Percentiles rank a stretch among this genome's conserved stretches.
phyloP scores from a whole-genome alignment of 2,329 filamentous ascomycete species.

The Capronia epimyces region DNA sequence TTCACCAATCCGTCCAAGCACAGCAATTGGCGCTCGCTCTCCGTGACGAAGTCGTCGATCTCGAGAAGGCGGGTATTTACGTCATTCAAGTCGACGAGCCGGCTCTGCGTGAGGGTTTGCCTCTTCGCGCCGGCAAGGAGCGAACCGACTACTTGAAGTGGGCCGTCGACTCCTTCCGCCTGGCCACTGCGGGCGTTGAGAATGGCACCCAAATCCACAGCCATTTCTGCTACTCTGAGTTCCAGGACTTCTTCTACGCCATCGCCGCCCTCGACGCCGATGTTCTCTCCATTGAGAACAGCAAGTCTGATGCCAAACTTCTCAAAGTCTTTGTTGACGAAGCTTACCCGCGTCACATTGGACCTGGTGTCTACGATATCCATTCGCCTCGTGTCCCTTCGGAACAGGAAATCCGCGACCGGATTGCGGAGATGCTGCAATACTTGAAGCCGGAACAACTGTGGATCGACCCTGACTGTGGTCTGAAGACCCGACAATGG shows the following conservation, averaged over 20 bases:
- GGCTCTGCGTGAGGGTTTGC: slow-evolving; percentile 97
- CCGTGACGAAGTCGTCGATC: slow-evolving; percentile 95
- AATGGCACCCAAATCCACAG: slow-evolving; percentile 99
- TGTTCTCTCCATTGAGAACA: slow-evolving; percentile 99
- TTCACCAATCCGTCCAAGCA: slow-evolving; percentile 98
- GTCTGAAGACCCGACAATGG: slow-evolving; percentile 98
- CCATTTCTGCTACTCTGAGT: slow-evolving; percentile 99
- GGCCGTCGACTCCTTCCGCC: slow-evolving; percentile 97
- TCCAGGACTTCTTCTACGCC: slow-evolving; percentile 99
- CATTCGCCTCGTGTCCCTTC: slow-evolving; percentile 96
- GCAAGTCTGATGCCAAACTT: slow-evolving; percentile 99
- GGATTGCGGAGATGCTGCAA: slow-evolving; percentile 95
- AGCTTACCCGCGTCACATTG: slow-evolving; percentile 95
- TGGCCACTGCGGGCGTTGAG: slow-evolving; percentile 85
- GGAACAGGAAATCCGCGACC: slow-evolving; percentile 97
- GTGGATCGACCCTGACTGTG: slow-evolving; percentile 99
- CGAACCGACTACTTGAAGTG: slow-evolving; percentile 94
- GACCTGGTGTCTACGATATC: slow-evolving; percentile 99
- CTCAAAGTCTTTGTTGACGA: slow-evolving; percentile 97
- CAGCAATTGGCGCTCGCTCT: slow-evolving; percentile 98
- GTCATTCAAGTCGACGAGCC: slow-evolving; percentile 99
- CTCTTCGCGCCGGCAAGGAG: slow-evolving; percentile 87
- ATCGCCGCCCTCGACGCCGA: slow-evolving; percentile 97
- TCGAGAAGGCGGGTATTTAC: slow-evolving; percentile 91
- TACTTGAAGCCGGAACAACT: slow-evolving; percentile 98